Base-by-base conservation (phyloP, 108 stramenopile species). In the Licmophora abbreviata region DNA sequence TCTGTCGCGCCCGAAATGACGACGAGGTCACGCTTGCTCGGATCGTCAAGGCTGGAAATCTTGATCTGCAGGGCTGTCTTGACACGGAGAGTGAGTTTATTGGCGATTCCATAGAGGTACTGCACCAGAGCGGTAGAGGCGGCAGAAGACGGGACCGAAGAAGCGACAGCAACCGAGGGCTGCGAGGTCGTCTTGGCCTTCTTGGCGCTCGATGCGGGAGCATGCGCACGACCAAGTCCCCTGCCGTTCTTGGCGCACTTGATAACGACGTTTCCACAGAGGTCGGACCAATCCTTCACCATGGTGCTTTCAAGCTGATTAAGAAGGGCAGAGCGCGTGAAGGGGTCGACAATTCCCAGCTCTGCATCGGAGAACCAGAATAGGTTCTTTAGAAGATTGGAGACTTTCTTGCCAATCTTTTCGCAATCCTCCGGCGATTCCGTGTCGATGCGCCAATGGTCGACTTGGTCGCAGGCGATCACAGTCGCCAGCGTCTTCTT, bases 391-490 rank as follows among this genome's bases (percentile, higher is more conserved):
- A 26, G 5, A 9, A 49, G 11, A 23, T 49, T 29, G 8, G 10
- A 9, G 24, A 24, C 9, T 29, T 49, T 49, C 28, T 49, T 49
- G 48, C 26, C 11, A 29, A 28, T 7, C 24, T 29, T 26, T n/a
- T n/a, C 24, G 8, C 8, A 9, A 14, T 26, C 24, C 29, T 49
- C 48, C 26, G 48, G 48, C 8, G 8, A 9, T 29, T 49, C 48
- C 26, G 48, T 49, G 29, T 49, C 48, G 29, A 10, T 23, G 15
- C 48, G 48, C 48, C 48, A 49, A 29, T 49, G 48, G 15, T 49
- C 48, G 25, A 49, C 48, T 9, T 29, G 7, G 25, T 49, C 25
- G 15, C 27, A 49, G 11, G 48, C 48, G 14, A 49, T n/a, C 6
- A 29, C 15, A 15, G 48, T 7, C 9, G 24, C 48, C 27, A 49